Conservation (phyloP, 2,329 filamentous ascomycete genomes). For the Microcera coccophila region DNA sequence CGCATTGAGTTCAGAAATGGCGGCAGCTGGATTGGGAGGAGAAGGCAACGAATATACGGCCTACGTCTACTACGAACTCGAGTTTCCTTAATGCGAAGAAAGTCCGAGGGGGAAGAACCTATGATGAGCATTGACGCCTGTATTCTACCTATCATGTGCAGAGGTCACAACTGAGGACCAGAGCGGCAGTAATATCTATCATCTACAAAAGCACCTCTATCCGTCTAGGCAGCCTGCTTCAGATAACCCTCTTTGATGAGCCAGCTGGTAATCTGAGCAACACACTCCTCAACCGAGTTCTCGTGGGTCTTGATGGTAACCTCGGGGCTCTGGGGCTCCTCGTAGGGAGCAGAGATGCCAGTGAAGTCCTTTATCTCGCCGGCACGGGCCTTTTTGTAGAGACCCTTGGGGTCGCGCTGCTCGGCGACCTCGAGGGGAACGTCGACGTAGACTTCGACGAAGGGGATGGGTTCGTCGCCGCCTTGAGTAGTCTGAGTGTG, state of each 20-base stretch:
- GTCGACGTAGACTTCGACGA: slow-evolving; percentile 92
- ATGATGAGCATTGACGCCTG: slow-evolving; percentile 24
- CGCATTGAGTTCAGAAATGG: slow-evolving; percentile 74
- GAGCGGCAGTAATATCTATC: slow-evolving; percentile 23
- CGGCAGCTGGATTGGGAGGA: slow-evolving; percentile 64
- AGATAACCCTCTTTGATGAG: slow-evolving; percentile 62
- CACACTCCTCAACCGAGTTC: slow-evolving; percentile 82
- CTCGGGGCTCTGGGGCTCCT: slow-evolving; percentile 81
- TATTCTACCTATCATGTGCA: slow-evolving; percentile 27
- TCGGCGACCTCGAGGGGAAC: slow-evolving; percentile 88
- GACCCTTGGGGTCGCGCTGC: slow-evolving; percentile 91
- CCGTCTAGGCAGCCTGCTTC: slow-evolving; percentile 25
- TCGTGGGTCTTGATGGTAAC: slow-evolving; percentile 81
- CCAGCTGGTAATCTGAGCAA: slow-evolving; percentile 78
- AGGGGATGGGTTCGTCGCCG: slow-evolving; percentile 69
- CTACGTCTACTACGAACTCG: slow-evolving; percentile 96
- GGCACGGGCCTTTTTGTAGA: slow-evolving; percentile 94
- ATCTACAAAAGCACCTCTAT: slow-evolving; percentile 2
- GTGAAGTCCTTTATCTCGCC: slow-evolving; percentile 98
- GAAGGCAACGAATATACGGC: slow-evolving; percentile 85
- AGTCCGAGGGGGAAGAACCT: slow-evolving; percentile 2
- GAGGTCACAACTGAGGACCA: slow-evolving; percentile 19
- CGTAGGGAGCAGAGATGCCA: slow-evolving; percentile 90
- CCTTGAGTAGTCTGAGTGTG: slow-evolving; percentile 57
- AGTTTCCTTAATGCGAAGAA: slow-evolving; percentile 51